A percentile compares a stretch with the other conserved stretches of the same genome.
phyloP scores from a whole-genome alignment of 768 basidiomycete species.

The Chalciporus pseudorubinellus region DNA sequence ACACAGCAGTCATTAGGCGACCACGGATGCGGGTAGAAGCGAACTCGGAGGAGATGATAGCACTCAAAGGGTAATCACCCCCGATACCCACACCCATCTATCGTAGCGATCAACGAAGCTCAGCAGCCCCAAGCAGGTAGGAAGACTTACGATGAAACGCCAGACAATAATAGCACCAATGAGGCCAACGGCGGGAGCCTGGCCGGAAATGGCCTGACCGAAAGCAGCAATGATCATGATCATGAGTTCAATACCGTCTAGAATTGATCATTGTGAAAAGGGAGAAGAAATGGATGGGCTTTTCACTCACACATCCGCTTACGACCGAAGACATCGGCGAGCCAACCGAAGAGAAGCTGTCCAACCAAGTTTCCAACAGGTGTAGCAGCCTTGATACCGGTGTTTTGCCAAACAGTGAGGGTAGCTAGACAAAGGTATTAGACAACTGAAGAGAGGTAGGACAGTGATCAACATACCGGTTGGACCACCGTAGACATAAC shows the following conservation, averaged over 20 bases:
- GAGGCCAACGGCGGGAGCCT: slow-evolving; percentile 63
- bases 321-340: slow-evolving; percentile 74
- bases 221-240: slow-evolving; percentile 82
- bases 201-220: slow-evolving; percentile 73
- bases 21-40: slow-evolving; percentile 75
- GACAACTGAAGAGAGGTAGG: background rate
- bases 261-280: background rate
- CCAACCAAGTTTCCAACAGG: slow-evolving; percentile 75
- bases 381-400: slow-evolving; percentile 75
- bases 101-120: background rate
- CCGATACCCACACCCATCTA: slow-evolving; percentile 83
- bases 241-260: slow-evolving; percentile 58
- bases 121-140: background rate
- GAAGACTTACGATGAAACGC: slow-evolving; percentile 62
- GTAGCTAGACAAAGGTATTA: slow-evolving; percentile 7
- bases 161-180: slow-evolving; percentile 78
- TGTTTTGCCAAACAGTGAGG: slow-evolving; percentile 57
- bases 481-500: slow-evolving; percentile 66
- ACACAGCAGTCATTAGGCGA: slow-evolving; percentile 87
- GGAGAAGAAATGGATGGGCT: background rate
- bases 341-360: slow-evolving; percentile 77
- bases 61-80: slow-evolving; percentile 83
- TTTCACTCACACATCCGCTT: slow-evolving; percentile 74
- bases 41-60: slow-evolving; percentile 89
- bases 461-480: background rate